Conservation (phyloP, 805 yeast species). For the Wickerhamomyces chambardii region DNA sequence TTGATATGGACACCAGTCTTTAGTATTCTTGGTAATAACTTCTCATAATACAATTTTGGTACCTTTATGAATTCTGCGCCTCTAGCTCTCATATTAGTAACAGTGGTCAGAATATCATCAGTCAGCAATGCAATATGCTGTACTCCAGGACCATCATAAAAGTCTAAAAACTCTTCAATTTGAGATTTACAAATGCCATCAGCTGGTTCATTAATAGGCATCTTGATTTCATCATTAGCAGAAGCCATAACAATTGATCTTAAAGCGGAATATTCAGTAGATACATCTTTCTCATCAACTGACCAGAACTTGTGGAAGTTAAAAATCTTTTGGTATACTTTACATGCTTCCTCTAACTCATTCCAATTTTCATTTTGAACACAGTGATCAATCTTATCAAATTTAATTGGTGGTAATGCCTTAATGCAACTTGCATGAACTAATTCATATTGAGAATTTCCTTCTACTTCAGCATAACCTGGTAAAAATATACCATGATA, state of each 20-base stretch:
- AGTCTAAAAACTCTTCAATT: constrained; percentile 74
- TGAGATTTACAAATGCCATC: constrained; percentile 58
- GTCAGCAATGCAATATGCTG: constrained; percentile 77
- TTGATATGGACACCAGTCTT: constrained; percentile 32
- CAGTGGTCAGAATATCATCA: constrained; percentile 47
- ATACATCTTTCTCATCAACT: constrained; percentile 71
- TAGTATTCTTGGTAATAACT: constrained; percentile 35
- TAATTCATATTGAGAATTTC: background rate
- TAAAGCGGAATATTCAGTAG: constrained; percentile 61
- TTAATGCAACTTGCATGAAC: constrained; percentile 2
- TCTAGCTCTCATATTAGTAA: constrained; percentile 40
- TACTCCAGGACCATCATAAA: constrained; percentile 72
- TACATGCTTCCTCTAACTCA: constrained; percentile 48
- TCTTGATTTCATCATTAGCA: constrained; percentile 51
- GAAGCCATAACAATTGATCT: constrained; percentile 74
- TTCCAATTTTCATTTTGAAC: constrained; percentile 76
- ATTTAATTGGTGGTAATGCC: constrained; percentile 25
- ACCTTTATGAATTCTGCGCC: constrained; percentile 67
- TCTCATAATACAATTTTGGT: constrained; percentile 47
- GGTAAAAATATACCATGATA: constrained; percentile 42
- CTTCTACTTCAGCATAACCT: constrained; percentile 21
- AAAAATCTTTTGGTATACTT: constrained; percentile 49
- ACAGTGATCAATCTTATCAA: constrained; percentile 59
- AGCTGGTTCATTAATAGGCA: constrained; percentile 87
- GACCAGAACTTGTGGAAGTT: constrained; percentile 82